Percentiles rank a stretch among this genome's conserved stretches.
Evolutionary conservation across 2,329 filamentous ascomycete species (phyloP).

Genomic region (Cadophora luteo-olivacea): DNA sequence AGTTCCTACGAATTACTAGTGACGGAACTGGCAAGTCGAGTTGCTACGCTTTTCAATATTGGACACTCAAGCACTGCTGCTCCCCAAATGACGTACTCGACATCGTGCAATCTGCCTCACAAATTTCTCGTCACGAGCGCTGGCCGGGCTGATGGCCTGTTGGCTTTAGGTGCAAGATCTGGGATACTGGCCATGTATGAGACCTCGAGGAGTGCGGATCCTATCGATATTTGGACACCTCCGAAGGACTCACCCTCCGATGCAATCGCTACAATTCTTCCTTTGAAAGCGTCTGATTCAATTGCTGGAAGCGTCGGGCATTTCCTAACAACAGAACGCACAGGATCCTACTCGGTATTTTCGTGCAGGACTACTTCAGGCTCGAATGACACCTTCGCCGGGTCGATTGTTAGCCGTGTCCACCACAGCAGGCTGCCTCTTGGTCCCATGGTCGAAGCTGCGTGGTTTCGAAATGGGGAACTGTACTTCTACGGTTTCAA

Average conservation of each 20-base stretch:
- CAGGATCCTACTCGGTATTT: slow-evolving; percentile 76
- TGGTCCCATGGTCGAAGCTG: slow-evolving; percentile 77
- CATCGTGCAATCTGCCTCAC: slow-evolving; percentile 42
- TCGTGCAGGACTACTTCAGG: slow-evolving; percentile 1
- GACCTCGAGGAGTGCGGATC: slow-evolving; percentile 31
- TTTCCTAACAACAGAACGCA: slow-evolving; percentile 76
- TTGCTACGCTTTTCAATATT: slow-evolving; percentile 44
- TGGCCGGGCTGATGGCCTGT: slow-evolving; percentile 47
- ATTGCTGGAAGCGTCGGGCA: slow-evolving; percentile 44
- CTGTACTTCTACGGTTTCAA: slow-evolving; percentile 83
- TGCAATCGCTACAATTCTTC: slow-evolving; percentile 71
- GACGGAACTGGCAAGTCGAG: slow-evolving; percentile 45
- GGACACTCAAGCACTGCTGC: slow-evolving; percentile 22
- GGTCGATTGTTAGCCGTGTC: slow-evolving; percentile 49
- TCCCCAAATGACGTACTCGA: neutral
- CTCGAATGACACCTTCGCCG: slow-evolving; percentile 24
- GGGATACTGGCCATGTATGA: slow-evolving; percentile 59
- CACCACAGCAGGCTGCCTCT: slow-evolving; percentile 75
- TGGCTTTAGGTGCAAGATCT: slow-evolving; percentile 62
- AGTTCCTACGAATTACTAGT: slow-evolving; percentile 33
- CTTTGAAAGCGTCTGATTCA: slow-evolving; percentile 47
- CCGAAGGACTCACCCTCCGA: slow-evolving; percentile 50
- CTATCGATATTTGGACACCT: slow-evolving; percentile 32
- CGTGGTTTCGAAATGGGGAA: slow-evolving; percentile 63
- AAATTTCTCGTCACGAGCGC: slow-evolving; percentile 58